Percentiles rank a stretch among this genome's conserved stretches.
These are phyloP conservation scores for Lenwebbia sp. DNA, from an alignment of 345 rosid genomes.

Conservation along the genomic window DNA sequence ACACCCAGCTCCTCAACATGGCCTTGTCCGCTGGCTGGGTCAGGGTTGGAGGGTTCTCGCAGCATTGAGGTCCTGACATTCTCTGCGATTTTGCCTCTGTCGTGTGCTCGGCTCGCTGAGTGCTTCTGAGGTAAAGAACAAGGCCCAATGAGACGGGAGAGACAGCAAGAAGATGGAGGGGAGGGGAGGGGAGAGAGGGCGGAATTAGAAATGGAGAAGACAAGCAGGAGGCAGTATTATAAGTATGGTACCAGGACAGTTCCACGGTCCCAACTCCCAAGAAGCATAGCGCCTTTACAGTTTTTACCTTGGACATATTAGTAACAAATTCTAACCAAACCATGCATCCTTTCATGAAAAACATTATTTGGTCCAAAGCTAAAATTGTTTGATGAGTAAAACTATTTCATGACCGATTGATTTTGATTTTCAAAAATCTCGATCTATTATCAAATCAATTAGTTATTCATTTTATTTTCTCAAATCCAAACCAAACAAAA, in stretches of 20 bases:
- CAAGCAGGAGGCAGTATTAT: no score
- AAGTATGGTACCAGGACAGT: no score
- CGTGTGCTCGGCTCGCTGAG: neutral
- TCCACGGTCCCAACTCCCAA: no score
- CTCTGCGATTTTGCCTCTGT: neutral
- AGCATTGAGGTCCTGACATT: constrained; percentile 71
- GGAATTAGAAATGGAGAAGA: no score
- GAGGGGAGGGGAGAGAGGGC: no score
- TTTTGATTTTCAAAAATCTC: neutral
- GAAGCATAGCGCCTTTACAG: no score
- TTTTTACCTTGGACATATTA: no score
- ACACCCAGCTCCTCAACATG: constrained; percentile 47
- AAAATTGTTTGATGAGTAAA: neutral
- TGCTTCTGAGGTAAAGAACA: neutral
- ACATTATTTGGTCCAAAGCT: neutral
- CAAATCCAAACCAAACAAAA: neutral
- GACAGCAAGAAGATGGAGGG: neutral
- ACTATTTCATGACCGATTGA: neutral
- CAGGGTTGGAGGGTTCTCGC: constrained; percentile 52
- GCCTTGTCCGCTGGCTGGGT: constrained; percentile 41
- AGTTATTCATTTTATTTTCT: neutral
- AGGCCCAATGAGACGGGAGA: neutral
- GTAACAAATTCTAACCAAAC: neutral
- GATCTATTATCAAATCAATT: neutral
- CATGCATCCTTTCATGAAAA: neutral